Evolutionary conservation across 306 rosid genomes (phyloP).

Genomic region (Inga leiocalycina): DNA sequence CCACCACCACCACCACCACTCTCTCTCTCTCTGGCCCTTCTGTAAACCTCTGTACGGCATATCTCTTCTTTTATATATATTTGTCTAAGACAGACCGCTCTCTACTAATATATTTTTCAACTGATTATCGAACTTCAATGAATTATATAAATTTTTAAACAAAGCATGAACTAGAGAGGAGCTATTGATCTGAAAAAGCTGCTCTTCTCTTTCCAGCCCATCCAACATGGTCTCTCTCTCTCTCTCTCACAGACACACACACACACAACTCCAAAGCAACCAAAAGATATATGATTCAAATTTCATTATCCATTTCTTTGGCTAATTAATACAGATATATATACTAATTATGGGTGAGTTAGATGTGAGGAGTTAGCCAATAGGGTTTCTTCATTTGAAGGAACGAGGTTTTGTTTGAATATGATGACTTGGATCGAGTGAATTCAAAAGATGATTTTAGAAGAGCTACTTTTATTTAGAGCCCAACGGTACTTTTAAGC

Average conservation of each 20-base stretch:
- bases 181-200: constrained; percentile 54
- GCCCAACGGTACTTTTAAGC: neutral
- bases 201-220: constrained; percentile 61
- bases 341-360: neutral
- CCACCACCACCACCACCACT: constrained; percentile 50
- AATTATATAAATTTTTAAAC: constrained; percentile 1
- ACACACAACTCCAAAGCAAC: neutral
- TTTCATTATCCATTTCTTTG: constrained; percentile 36
- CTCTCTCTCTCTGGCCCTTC: neutral
- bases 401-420: too few relatives aligned
- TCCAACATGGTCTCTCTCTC: constrained; percentile 47
- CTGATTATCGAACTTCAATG: constrained; percentile 13
- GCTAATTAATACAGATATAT: constrained; percentile 12
- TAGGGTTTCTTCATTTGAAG: neutral
- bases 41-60: constrained; percentile 40
- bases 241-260: constrained; percentile 14
- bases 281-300: constrained; percentile 33
- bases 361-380: neutral
- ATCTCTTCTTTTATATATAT: constrained; percentile 4
- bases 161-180: constrained; percentile 35
- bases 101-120: neutral
- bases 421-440: neutral
- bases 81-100: neutral
- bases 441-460: neutral
- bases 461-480: too few relatives aligned